These are phyloP conservation scores for Kitagawia praeruptora DNA, from an alignment of 129 eudicot genomes.

Conservation along the genomic window DNA sequence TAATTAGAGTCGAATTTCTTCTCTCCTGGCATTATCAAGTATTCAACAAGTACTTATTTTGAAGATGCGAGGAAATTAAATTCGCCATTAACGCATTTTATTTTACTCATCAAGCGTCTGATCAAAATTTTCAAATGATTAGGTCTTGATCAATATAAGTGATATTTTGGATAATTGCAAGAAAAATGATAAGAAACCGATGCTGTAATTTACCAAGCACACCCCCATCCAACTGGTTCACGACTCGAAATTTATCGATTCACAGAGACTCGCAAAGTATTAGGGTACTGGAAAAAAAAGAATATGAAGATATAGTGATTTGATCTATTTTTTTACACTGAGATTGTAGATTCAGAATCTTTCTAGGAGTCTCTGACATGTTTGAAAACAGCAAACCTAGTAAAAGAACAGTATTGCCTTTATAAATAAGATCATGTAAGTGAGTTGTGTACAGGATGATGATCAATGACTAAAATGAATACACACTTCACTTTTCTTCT, in stretches of 20 bases:
- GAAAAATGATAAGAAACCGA: neutral
- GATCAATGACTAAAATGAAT: neutral
- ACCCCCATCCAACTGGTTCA: neutral
- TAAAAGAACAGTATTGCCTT: neutral
- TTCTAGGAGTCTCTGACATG: neutral
- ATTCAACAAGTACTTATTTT: too few relatives aligned
- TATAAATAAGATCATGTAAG: neutral
- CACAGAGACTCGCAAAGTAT: neutral
- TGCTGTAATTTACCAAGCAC: neutral
- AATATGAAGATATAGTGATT: neutral
- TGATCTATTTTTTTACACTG: neutral
- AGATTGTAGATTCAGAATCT: neutral
- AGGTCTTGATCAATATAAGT: too few relatives aligned
- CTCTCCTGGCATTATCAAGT: too few relatives aligned
- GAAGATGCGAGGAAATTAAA: too few relatives aligned
- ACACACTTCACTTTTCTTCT: neutral
- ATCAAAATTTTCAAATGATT: too few relatives aligned
- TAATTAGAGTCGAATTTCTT: too few relatives aligned
- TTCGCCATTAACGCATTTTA: too few relatives aligned
- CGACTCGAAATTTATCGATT: neutral
- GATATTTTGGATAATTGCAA: neutral
- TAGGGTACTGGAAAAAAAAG: neutral
- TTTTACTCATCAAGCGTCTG: too few relatives aligned
- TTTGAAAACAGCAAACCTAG: neutral
- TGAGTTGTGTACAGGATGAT: slow-evolving; percentile 1